Evolutionary conservation across 257 asterid genomes (phyloP).

Genomic region (Thymus mandschuricus): DNA sequence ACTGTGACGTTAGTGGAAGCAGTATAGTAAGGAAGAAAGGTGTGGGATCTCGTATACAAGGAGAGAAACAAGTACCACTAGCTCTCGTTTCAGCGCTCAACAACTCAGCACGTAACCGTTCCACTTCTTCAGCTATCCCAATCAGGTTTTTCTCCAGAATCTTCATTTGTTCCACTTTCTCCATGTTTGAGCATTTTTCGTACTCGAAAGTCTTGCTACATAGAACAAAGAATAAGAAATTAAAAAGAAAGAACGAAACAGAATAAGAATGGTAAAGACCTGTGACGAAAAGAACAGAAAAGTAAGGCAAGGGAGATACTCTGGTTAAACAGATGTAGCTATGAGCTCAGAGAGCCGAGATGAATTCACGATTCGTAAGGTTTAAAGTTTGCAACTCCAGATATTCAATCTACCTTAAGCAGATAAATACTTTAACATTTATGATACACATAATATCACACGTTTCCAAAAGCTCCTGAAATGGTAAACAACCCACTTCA

Average conservation of each 20-base stretch:
- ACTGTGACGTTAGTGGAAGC: constrained; percentile 19
- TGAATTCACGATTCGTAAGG: neutral
- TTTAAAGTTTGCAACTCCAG: neutral
- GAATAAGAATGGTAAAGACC: neutral
- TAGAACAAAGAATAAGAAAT: constrained; percentile 12
- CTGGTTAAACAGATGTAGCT: neutral
- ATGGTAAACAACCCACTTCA: constrained; percentile 6
- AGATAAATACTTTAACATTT: neutral
- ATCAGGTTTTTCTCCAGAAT: constrained; percentile 69
- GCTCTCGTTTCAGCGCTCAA: constrained; percentile 58
- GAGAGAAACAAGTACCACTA: constrained; percentile 46
- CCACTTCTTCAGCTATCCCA: constrained; percentile 61
- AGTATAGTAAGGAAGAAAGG: neutral
- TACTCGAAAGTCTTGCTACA: constrained; percentile 69
- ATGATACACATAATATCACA: neutral
- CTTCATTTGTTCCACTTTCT: constrained; percentile 73
- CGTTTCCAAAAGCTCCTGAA: neutral
- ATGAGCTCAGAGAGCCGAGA: neutral
- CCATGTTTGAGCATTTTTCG: constrained; percentile 68
- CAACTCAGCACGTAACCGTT: constrained; percentile 58
- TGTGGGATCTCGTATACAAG: constrained; percentile 14
- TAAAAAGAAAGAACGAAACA: constrained; percentile 1
- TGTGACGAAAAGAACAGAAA: neutral
- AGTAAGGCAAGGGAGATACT: neutral
- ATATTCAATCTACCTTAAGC: constrained; percentile 7